Evolutionary conservation across 352 stramenopile species (phyloP).

Genomic region (Stramenopiles sp.): DNA sequence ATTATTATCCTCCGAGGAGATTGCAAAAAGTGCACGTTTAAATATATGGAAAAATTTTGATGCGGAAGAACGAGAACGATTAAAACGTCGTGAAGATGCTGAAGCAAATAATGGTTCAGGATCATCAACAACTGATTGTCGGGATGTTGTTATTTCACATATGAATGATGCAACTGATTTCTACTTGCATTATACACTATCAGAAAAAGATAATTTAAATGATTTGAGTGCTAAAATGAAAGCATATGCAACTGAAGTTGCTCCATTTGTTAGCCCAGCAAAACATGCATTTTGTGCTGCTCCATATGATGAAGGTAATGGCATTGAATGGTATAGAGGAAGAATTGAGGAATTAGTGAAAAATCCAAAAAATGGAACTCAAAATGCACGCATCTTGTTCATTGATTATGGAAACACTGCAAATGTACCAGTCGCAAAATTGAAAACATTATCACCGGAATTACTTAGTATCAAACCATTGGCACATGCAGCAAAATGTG

Average conservation of each 20-base stretch:
- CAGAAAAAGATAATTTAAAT: constrained; percentile 73
- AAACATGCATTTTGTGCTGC: constrained; percentile 30
- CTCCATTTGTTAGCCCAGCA: not conserved
- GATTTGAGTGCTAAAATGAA: constrained; percentile 64
- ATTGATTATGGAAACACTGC: constrained; percentile 85
- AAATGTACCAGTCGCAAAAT: constrained; percentile 46
- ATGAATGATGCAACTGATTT: constrained; percentile 77
- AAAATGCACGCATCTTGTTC: constrained; percentile 50
- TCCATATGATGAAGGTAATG: constrained; percentile 81
- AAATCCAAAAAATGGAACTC: not conserved
- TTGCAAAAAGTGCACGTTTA: constrained; percentile 65
- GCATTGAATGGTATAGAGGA: constrained; percentile 75
- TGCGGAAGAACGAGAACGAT: constrained; percentile 18
- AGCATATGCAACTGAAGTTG: constrained; percentile 35
- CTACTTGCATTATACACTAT: constrained; percentile 70
- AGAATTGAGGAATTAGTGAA: constrained; percentile 45
- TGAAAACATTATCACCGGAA: constrained; percentile 65
- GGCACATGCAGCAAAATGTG: constrained; percentile 52
- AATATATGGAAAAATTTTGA: constrained; percentile 77
- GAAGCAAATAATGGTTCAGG: constrained; percentile 29
- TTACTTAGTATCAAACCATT: constrained; percentile 64
- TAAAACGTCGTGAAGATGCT: constrained; percentile 22
- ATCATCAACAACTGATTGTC: constrained; percentile 4
- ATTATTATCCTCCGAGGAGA: constrained; percentile 49
- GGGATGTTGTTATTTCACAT: constrained; percentile 62